Evolutionary conservation across 768 basidiomycete species (phyloP).

Genomic region (Harrya chromipes): DNA sequence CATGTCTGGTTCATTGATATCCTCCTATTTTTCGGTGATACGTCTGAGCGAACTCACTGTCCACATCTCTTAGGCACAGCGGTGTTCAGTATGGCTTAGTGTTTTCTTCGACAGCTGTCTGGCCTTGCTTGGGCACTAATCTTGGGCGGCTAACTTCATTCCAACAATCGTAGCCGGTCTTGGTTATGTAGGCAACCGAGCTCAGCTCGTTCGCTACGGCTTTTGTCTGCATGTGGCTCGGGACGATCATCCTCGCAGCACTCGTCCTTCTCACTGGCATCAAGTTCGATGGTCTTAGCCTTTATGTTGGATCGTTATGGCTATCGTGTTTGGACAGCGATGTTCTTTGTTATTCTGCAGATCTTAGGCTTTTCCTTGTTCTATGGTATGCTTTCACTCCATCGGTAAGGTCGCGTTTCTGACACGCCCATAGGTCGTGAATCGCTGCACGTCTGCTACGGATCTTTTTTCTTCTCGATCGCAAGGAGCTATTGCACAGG

Average conservation of each 20-base stretch:
- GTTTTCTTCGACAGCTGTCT: constrained; percentile 16
- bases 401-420: not conserved
- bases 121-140: constrained; percentile 31
- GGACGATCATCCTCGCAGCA: not conserved
- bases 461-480: constrained; percentile 54
- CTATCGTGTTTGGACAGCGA: constrained; percentile 46
- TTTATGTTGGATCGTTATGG: constrained; percentile 52
- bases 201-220: constrained; percentile 56
- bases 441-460: constrained; percentile 46
- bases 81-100: constrained; percentile 21
- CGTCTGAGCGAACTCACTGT: constrained; percentile 14
- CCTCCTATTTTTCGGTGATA: constrained; percentile 51
- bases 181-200: constrained; percentile 50
- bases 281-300: constrained; percentile 41
- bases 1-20: constrained; percentile 52
- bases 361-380: constrained; percentile 56
- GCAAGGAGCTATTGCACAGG: constrained; percentile 52
- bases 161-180: constrained; percentile 63
- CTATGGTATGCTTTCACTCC: constrained; percentile 37
- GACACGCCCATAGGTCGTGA: constrained; percentile 14
- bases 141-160: constrained; percentile 48
- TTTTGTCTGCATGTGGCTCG: constrained; percentile 40
- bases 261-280: not conserved
- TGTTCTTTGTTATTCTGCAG: constrained; percentile 42
- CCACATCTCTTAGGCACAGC: constrained; percentile 7